phyloP scores from a whole-genome alignment of 306 rosid species.

The Myrica gale region DNA sequence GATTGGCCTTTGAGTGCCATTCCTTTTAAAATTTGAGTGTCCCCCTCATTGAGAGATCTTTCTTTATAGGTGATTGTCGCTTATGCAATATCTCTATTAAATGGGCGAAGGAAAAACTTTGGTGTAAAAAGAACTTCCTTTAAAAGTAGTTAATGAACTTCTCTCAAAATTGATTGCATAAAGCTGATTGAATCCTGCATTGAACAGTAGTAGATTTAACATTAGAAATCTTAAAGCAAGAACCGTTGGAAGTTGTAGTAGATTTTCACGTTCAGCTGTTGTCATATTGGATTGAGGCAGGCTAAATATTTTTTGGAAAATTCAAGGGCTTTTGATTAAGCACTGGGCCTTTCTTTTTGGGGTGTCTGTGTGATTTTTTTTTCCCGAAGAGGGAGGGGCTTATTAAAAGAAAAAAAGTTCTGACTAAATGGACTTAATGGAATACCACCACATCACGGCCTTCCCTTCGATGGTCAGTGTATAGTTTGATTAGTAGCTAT shows the following conservation, averaged over 20 bases:
- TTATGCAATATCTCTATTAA: neutral
- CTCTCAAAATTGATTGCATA: neutral
- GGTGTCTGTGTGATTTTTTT: neutral
- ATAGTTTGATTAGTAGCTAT: neutral
- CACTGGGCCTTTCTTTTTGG: neutral
- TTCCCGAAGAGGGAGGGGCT: neutral
- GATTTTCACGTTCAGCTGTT: neutral
- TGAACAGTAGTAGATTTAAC: too few relatives aligned
- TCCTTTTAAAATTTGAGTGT: neutral
- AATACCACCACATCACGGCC: neutral
- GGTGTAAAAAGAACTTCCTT: neutral
- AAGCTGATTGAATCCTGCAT: neutral
- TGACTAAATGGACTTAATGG: neutral
- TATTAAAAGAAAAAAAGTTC: neutral
- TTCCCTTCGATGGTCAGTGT: neutral
- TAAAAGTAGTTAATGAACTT: neutral
- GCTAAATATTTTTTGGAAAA: neutral
- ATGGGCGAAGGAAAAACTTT: neutral
- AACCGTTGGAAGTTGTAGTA: neutral
- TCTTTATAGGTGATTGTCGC: neutral
- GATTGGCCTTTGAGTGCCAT: neutral
- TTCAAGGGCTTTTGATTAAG: neutral
- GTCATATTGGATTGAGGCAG: constrained; percentile 4
- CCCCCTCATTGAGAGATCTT: neutral
- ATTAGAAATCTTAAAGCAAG: neutral